Evolutionary conservation across 192 early-diverging fungal genomes (phyloP).

Genomic region (Entomortierella beljakovae): DNA sequence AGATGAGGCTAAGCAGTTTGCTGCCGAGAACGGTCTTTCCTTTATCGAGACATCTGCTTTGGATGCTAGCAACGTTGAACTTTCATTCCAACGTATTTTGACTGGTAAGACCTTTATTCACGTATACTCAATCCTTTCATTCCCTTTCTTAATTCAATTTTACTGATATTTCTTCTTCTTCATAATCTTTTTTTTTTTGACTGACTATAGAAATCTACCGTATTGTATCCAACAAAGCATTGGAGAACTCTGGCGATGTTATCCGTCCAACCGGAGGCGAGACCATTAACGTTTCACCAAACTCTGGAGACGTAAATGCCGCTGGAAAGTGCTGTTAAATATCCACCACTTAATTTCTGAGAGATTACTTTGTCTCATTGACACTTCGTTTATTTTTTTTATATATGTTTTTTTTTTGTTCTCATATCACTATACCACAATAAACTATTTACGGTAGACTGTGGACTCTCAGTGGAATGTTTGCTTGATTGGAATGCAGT

Average conservation of each 20-base stretch:
- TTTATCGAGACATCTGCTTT: conserved; percentile 99
- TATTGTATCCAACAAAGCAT: conserved; percentile 96
- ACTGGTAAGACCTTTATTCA: conserved; percentile 70
- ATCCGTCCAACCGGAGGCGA: conserved; percentile 76
- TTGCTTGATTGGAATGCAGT: background rate
- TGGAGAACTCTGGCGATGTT: conserved; percentile 82
- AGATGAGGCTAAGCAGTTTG: conserved; percentile 98
- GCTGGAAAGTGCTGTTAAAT: conserved; percentile 77
- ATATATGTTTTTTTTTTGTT: background rate
- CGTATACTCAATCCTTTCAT: too few species aligned
- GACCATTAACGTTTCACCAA: conserved; percentile 74
- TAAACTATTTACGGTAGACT: conserved; percentile 2
- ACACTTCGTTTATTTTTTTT: background rate
- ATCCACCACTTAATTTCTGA: background rate
- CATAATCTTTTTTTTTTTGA: background rate
- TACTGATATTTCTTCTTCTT: background rate
- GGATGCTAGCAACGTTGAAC: conserved; percentile 96
- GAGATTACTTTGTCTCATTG: background rate
- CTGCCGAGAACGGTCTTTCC: conserved; percentile 92
- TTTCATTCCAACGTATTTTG: conserved; percentile 94
- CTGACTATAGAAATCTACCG: conserved; percentile 85
- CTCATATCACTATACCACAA: background rate
- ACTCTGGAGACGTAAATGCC: conserved; percentile 68
- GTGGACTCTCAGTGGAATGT: background rate
- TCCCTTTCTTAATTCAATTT: background rate